Base-by-base conservation (phyloP, 2,329 filamentous ascomycete genomes). In the Amauroascus verrucosus region DNA sequence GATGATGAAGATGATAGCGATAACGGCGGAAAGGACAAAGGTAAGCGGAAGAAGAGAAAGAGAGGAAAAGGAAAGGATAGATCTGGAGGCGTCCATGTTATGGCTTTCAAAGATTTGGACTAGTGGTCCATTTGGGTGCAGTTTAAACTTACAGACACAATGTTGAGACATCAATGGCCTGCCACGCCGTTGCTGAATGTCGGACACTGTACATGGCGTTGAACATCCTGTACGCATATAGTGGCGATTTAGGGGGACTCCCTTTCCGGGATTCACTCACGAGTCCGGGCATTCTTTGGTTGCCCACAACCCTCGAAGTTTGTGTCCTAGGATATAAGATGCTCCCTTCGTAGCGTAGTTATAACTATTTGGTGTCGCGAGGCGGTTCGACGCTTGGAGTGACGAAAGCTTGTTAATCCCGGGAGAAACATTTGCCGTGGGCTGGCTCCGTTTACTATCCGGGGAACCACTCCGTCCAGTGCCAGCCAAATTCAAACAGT, bases 1-100 rank as follows among this genome's bases (percentile, higher is more conserved):
- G 64, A 64, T 6, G 63, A 66, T 28, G 65, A 65, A 16, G 60
- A 62, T 20, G 64, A 67, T 14, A 74, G 72, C 6, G 73, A 74
- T 44, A 73, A 77, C 33, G 77, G 75, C 44, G 72, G 75, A 41
- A 65, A 61, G 35, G 58, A 67, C 24, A 72, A 69, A 60, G 65
- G 68, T 53, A 74, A 69, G 65, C 76, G 73, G 64, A 77, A 72
- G 63, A 72, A 72, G 62, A 64, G 64, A 55, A 75, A 73, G 65
- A 67, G 69, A 61, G 64, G 62, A 53, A 75, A 73, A 59, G 67
- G 70, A 41, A 74, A 73, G 54, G 68, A 69, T 54, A 66, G 65
- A 45, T 63, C 63, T 50, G 64, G 66, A 43, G 67, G 60, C 50
- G 64, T 64, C 43, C 66, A 73, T 55, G 63, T 74, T 35, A 70